Percentiles rank a stretch among this genome's conserved stretches.
Conservation (phyloP, 2,329 filamentous ascomycete species). For the Torrubiella hemipterigena region DNA sequence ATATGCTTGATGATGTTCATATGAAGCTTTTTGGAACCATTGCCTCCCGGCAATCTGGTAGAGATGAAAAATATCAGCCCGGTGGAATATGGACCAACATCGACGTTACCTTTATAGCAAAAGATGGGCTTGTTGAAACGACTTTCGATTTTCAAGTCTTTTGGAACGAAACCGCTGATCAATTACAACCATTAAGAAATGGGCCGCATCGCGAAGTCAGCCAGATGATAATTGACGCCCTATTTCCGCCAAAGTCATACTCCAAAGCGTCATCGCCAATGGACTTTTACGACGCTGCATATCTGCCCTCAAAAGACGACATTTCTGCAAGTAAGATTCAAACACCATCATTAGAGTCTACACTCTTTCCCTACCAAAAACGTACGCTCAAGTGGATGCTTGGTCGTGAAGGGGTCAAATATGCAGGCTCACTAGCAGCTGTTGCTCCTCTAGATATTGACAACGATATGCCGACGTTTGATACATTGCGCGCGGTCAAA, state of each 20-base stretch:
- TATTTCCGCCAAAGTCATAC: slow-evolving; percentile 15
- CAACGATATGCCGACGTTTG: slow-evolving; percentile 7
- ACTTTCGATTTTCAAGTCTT: slow-evolving; percentile 22
- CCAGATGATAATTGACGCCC: slow-evolving; percentile 21
- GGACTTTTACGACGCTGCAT: slow-evolving; percentile 59
- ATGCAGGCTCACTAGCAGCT: slow-evolving; percentile 15
- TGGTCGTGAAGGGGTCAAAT: slow-evolving; percentile 48
- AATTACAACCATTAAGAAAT: slow-evolving; percentile 17
- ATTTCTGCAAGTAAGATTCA: slow-evolving; percentile 22
- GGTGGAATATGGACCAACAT: slow-evolving; percentile 24
- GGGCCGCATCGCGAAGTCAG: slow-evolving; percentile 18
- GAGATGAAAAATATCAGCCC: too few species aligned
- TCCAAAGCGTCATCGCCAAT: slow-evolving; percentile 28
- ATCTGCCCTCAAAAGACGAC: slow-evolving; percentile 41
- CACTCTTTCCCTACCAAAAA: slow-evolving; percentile 61
- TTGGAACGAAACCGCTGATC: slow-evolving; percentile 28
- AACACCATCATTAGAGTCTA: slow-evolving; percentile 32
- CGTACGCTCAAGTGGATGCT: slow-evolving; percentile 61
- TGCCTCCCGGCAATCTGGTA: too few species aligned
- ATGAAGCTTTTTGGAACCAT: too few species aligned
- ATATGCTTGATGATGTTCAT: too few species aligned
- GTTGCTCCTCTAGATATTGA: background rate
- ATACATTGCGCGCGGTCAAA: slow-evolving; percentile 18
- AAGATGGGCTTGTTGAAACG: slow-evolving; percentile 14
- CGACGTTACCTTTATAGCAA: slow-evolving; percentile 17